Conservation (phyloP, 78 protist genomes). For the Dictyostelium purpureum region DNA sequence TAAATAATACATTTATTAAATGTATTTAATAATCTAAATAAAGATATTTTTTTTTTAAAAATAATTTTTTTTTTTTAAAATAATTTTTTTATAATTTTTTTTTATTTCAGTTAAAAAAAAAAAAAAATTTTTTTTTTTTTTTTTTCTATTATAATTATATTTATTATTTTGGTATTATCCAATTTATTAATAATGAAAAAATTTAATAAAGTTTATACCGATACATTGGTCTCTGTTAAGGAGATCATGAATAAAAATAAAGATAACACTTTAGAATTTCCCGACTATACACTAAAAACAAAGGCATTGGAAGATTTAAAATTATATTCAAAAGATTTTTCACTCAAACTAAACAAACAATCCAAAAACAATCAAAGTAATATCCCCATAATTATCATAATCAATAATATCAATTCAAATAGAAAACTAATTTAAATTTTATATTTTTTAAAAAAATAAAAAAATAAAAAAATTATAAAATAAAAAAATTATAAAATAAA, state of each 20-base stretch:
- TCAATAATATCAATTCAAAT: too few species aligned
- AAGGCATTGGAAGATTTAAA: conserved; percentile 25
- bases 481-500: too few species aligned
- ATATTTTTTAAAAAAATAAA: too few species aligned
- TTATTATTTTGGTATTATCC: too few species aligned
- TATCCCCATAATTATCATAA: too few species aligned
- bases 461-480: too few species aligned
- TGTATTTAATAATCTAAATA: too few species aligned
- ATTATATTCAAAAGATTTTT: neutral
- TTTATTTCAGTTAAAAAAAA: neutral
- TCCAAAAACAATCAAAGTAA: conserved; percentile 24
- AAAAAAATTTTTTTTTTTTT: neutral
- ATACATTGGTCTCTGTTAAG: conserved; percentile 16
- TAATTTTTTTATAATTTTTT: neutral
- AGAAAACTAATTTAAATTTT: too few species aligned
- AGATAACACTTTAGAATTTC: conserved; percentile 22
- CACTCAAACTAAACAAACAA: neutral
- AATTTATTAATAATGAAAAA: conserved; percentile 22
- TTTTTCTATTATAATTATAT: neutral
- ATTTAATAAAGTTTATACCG: conserved; percentile 17
- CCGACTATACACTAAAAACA: conserved; percentile 11
- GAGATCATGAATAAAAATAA: conserved; percentile 15
- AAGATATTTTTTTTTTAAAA: neutral
- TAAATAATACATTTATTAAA: too few species aligned
- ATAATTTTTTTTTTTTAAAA: neutral